Evolutionary conservation across 345 rosid genomes (phyloP).

Genomic region (Camelina laxa): DNA sequence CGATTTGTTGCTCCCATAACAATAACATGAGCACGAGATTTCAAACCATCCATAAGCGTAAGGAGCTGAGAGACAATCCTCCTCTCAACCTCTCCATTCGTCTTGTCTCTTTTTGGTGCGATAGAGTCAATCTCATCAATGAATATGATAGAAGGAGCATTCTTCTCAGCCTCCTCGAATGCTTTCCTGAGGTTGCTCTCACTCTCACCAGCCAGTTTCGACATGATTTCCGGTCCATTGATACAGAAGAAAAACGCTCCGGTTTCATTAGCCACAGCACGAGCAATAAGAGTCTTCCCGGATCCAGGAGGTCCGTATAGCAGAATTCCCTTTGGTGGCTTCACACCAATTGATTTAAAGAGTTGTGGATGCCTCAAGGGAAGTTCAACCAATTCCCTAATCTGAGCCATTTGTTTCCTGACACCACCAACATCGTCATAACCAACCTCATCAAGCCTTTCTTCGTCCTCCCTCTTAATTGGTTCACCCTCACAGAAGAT

Average conservation of each 20-base stretch:
- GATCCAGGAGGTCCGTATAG: slow-evolving; percentile 91
- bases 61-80: slow-evolving; percentile 95
- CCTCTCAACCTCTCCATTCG: slow-evolving; percentile 96
- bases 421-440: slow-evolving; percentile 99
- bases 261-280: slow-evolving; percentile 96
- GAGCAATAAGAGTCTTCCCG: slow-evolving; percentile 90
- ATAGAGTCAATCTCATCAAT: slow-evolving; percentile 95
- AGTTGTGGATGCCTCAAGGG: slow-evolving; percentile 95
- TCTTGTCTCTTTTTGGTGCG: slow-evolving; percentile 97
- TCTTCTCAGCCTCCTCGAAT: slow-evolving; percentile 96
- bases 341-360: slow-evolving; percentile 96
- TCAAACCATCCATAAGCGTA: slow-evolving; percentile 95
- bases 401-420: slow-evolving; percentile 98
- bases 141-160: slow-evolving; percentile 94
- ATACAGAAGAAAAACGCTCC: slow-evolving; percentile 98
- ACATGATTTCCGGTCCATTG: slow-evolving; percentile 97
- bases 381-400: slow-evolving; percentile 91
- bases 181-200: slow-evolving; percentile 98
- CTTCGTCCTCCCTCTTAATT: slow-evolving; percentile 87
- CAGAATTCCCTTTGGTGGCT: slow-evolving; percentile 94
- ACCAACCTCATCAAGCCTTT: slow-evolving; percentile 92
- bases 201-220: slow-evolving; percentile 97
- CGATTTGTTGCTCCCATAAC: slow-evolving; percentile 99
- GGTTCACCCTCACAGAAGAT: slow-evolving; percentile 98
- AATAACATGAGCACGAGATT: slow-evolving; percentile 90